Evolutionary conservation across 352 stramenopile genomes (phyloP).

Genomic region (Thraustotheca clavata): DNA sequence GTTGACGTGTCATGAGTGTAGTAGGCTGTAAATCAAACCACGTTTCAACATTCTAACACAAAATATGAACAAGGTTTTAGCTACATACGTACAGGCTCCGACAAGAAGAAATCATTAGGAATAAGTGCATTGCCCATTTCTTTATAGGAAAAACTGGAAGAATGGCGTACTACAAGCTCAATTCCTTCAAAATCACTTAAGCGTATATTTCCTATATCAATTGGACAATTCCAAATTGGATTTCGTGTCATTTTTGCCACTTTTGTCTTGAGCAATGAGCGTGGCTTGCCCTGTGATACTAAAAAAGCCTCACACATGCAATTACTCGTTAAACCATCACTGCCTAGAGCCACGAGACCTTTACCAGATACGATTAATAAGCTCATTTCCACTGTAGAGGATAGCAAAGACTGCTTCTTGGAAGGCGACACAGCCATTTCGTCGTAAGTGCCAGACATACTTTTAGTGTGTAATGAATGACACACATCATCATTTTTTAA

Average conservation of each 20-base stretch:
- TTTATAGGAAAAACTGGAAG: slow-evolving; percentile 6
- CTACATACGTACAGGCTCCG: neutral
- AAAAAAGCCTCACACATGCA: slow-evolving; percentile 4
- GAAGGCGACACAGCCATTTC: neutral
- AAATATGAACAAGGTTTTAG: neutral
- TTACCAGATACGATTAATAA: slow-evolving; percentile 2
- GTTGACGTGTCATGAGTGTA: neutral
- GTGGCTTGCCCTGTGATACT: neutral
- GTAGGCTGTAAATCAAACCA: slow-evolving; percentile 13
- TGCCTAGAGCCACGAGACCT: neutral
- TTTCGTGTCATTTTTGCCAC: slow-evolving; percentile 19
- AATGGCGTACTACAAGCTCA: neutral
- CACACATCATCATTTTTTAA: no score
- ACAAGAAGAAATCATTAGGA: slow-evolving; percentile 2
- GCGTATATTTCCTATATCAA: neutral
- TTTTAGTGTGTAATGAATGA: no score
- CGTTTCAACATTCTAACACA: neutral
- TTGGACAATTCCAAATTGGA: slow-evolving; percentile 4
- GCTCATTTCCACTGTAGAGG: neutral
- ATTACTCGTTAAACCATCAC: slow-evolving; percentile 17
- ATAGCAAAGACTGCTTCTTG: slow-evolving; percentile 10
- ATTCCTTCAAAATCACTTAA: slow-evolving; percentile 13
- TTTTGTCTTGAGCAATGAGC: neutral
- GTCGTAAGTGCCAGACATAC: slow-evolving; percentile 3
- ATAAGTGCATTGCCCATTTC: slow-evolving; percentile 4